Conservation (phyloP, 176 grass and related monocot species). For the Chloris gayana region DNA sequence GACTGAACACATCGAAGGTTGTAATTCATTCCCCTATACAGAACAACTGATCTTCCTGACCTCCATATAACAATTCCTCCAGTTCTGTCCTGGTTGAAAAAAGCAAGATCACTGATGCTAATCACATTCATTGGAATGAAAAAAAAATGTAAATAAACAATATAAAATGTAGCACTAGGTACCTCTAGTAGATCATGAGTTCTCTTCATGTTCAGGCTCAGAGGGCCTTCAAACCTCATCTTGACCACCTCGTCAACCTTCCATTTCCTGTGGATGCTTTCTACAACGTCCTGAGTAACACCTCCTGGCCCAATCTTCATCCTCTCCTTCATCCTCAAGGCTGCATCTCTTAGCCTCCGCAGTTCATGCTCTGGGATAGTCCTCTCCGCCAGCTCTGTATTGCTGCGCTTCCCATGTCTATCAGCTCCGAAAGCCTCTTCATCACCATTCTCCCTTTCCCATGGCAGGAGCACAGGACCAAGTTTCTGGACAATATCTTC, state of each 20-base stretch:
- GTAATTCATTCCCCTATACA: conserved; percentile 92
- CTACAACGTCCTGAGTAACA: conserved; percentile 69
- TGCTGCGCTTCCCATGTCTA: conserved; percentile 30
- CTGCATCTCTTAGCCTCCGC: conserved; percentile 62
- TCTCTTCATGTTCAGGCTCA: conserved; percentile 84
- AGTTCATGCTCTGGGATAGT: conserved; percentile 82
- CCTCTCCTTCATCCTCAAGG: conserved; percentile 95
- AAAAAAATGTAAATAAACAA: neutral
- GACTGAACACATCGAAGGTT: conserved; percentile 72
- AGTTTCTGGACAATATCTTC: conserved; percentile 47
- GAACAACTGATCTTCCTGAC: conserved; percentile 81
- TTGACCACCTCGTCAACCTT: conserved; percentile 82
- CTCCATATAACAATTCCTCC: conserved; percentile 97
- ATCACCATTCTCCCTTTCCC: conserved; percentile 60
- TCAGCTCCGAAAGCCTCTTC: conserved; percentile 7
- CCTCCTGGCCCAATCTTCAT: conserved; percentile 86
- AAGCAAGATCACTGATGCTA: neutral
- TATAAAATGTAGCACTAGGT: conserved; percentile 15
- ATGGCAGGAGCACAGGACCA: conserved; percentile 67
- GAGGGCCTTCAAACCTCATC: conserved; percentile 86
- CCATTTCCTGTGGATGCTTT: conserved; percentile 82
- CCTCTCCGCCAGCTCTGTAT: conserved; percentile 74
- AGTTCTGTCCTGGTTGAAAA: conserved; percentile 65
- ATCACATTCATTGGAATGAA: conserved; percentile 5
- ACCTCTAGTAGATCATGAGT: conserved; percentile 94